Evolutionary conservation across 2,329 filamentous ascomycete species (phyloP).

Genomic region (Periconia digitata): DNA sequence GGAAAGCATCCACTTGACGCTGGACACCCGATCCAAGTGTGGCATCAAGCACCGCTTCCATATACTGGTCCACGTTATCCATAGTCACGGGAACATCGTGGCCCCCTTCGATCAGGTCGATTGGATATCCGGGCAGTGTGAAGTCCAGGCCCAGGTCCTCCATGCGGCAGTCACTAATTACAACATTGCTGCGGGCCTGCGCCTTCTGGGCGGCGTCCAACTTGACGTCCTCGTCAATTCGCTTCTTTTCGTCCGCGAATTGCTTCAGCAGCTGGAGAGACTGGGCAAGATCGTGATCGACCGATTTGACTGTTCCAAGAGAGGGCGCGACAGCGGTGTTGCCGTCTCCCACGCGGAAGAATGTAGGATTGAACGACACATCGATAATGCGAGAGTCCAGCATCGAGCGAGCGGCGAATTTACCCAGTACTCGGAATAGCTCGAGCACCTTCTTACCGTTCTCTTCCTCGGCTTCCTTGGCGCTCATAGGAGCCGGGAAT

Average conservation of each 20-base stretch:
- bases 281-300: constrained; percentile 82
- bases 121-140: constrained; percentile 88
- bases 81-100: constrained; percentile 77
- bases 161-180: constrained; percentile 73
- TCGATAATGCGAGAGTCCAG: constrained; percentile 97
- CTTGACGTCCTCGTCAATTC: constrained; percentile 70
- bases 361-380: constrained; percentile 93
- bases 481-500: constrained; percentile 88
- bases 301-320: constrained; percentile 82
- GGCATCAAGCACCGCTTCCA: constrained; percentile 88
- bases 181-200: constrained; percentile 67
- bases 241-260: constrained; percentile 80
- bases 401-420: constrained; percentile 97
- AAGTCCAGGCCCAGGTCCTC: constrained; percentile 93
- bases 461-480: constrained; percentile 70
- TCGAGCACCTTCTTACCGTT: constrained; percentile 86
- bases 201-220: constrained; percentile 72
- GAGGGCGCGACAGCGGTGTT: constrained; percentile 72
- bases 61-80: constrained; percentile 85
- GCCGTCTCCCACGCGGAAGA: constrained; percentile 88
- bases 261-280: constrained; percentile 86
- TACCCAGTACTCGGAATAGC: constrained; percentile 89
- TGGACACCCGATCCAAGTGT: constrained; percentile 88
- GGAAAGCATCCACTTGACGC: constrained; percentile 88
- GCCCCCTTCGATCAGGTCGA: constrained; percentile 79